Conservation (phyloP, 805 yeast species). For the Kluyveromyces nonfermentans region DNA sequence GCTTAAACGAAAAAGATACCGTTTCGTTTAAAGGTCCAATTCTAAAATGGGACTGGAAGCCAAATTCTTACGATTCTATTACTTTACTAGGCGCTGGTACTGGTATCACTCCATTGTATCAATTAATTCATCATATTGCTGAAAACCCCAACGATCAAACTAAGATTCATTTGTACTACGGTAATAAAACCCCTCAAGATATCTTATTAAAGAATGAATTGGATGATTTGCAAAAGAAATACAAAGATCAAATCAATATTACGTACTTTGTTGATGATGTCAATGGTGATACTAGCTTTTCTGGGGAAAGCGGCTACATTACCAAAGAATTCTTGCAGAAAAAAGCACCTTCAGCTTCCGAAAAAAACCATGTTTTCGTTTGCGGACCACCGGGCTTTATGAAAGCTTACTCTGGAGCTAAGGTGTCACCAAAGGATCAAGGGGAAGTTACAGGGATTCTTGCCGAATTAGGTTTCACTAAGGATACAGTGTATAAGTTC, state of each 20-base stretch:
- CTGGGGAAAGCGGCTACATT: constrained; percentile 66
- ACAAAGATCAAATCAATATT: constrained; percentile 72
- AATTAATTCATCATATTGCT: constrained; percentile 67
- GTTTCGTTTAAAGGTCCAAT: constrained; percentile 92
- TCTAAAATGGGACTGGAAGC: constrained; percentile 81
- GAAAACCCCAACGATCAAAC: constrained; percentile 82
- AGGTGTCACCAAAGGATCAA: constrained; percentile 82
- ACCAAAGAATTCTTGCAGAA: constrained; percentile 59
- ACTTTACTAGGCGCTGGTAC: constrained; percentile 91
- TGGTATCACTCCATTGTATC: constrained; percentile 94
- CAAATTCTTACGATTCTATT: constrained; percentile 73
- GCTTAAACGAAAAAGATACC: constrained; percentile 68
- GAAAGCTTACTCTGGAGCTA: constrained; percentile 78
- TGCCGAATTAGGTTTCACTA: constrained; percentile 78
- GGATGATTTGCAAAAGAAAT: constrained; percentile 43
- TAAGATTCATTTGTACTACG: constrained; percentile 74
- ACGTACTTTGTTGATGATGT: constrained; percentile 72
- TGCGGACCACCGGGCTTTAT: constrained; percentile 96
- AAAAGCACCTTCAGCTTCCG: constrained; percentile 57
- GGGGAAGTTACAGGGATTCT: constrained; percentile 88
- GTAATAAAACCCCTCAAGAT: constrained; percentile 68
- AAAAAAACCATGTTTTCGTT: constrained; percentile 66
- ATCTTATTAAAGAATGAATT: constrained; percentile 71
- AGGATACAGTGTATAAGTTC: constrained; percentile 84
- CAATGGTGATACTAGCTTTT: constrained; percentile 29